Evolutionary conservation across 768 basidiomycete species (phyloP).

Genomic region (Hericium coralloides): DNA sequence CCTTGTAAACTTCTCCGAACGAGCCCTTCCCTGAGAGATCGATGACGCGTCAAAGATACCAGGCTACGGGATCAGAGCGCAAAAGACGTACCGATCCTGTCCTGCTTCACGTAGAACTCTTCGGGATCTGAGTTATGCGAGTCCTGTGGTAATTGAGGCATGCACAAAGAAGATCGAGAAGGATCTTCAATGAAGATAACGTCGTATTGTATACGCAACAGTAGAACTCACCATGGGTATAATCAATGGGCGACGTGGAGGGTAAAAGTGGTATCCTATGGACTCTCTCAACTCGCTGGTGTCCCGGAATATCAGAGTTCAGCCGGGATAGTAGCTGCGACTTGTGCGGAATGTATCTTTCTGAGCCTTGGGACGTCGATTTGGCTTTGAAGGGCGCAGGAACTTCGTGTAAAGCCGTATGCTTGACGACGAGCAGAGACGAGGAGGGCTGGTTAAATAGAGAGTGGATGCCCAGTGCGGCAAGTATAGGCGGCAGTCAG

Average conservation of each 20-base stretch:
- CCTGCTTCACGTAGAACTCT: constrained; percentile 94
- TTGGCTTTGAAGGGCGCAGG: not conserved
- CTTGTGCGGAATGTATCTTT: not conserved
- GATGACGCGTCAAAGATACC: constrained; percentile 6
- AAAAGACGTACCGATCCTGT: constrained; percentile 73
- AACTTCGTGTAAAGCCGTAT: no score
- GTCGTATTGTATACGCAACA: not conserved
- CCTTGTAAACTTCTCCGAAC: constrained; percentile 99
- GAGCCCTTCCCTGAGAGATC: constrained; percentile 79
- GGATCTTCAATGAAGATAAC: not conserved
- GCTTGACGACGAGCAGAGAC: not conserved
- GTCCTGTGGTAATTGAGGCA: constrained; percentile 35
- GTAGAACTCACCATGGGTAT: not conserved
- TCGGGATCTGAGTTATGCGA: constrained; percentile 81
- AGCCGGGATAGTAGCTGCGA: not conserved
- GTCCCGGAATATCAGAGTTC: not conserved
- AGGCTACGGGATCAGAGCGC: constrained; percentile 6
- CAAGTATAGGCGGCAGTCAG: not conserved
- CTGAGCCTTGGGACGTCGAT: not conserved
- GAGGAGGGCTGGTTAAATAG: not conserved
- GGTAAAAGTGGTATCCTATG: not conserved
- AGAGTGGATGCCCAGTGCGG: not conserved
- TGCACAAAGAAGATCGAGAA: not conserved
- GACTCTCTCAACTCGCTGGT: not conserved
- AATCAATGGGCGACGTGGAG: not conserved